Evolutionary conservation across 345 rosid genomes (phyloP), one percentile per base, ranked within the genome.

Genomic region (Populus davidiana): DNA sequence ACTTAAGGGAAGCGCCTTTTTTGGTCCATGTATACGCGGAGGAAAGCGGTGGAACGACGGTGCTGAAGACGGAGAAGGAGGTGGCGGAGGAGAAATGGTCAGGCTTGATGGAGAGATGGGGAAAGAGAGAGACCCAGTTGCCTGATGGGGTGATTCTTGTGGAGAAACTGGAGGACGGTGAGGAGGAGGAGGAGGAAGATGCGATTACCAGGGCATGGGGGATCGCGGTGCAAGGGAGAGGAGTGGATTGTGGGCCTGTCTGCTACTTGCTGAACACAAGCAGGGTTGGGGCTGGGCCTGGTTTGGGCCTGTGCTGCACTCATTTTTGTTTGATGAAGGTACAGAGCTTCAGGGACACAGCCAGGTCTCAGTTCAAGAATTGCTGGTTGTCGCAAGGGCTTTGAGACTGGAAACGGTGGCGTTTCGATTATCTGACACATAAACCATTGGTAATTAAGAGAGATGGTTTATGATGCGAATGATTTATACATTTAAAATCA

Each of bases 71-170:
- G 50, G 90, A 87, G 69, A 86, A 66, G 69, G 85, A 89, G 33
- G 85, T 61, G 81, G 68, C 9, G 74, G 88, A 86, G 68, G 86
- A 71, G 35, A 27, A 83, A n/a, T 92, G 98, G 98, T 70, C 74
- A 41, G 66, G 8, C 43, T 67, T 86, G 86, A 88, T 75, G 74
- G 75, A 59, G 8, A 83, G 71, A 64, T 90, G 98, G 98, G 86
- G 69, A 38, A 79, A 75, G 69, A 88, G 89, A 33, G 91, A 84
- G 77, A 70, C 79, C 27, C 82, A 78, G 18, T 75, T 77, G 67
- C 98, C 98, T 3, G 98, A 91, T 43, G 97, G 98, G 16, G 88
- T 92, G 80, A 85, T 93, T 5, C 84, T 90, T 52, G 97, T 93
- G 31, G 94, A 92, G 80, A 90, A 83, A 80, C 80, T 93, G 29